Percentiles rank a stretch among this genome's conserved stretches.
These are phyloP conservation scores for Hepatocystis sp. DNA, from an alignment of 169 alveolate species.

Conservation along the genomic window DNA sequence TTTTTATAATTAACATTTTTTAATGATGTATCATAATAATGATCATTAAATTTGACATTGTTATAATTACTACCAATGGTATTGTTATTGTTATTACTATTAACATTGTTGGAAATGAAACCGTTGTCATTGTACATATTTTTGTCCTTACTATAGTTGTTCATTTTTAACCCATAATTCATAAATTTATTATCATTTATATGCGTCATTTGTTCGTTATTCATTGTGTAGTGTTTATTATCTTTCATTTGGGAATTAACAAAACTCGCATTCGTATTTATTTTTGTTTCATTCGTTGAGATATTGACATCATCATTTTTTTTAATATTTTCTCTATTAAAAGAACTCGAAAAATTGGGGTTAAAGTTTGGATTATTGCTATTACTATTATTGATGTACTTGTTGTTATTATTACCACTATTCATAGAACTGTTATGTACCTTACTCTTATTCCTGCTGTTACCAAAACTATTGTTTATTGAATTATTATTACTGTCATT, in stretches of 20 bases:
- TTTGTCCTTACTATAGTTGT: constrained; percentile 41
- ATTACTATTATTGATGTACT: background rate
- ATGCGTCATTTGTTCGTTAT: constrained; percentile 8
- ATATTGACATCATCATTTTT: constrained; percentile 4
- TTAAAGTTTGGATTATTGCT: too few species aligned
- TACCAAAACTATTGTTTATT: constrained; percentile 7
- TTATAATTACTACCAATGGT: background rate
- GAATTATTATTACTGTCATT: constrained; percentile 1
- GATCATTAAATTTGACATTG: constrained; percentile 7
- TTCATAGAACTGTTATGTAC: background rate
- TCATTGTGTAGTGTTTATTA: constrained; percentile 9
- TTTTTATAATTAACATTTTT: constrained; percentile 25
- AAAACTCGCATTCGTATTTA: constrained; percentile 37
- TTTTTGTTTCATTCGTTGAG: constrained; percentile 30
- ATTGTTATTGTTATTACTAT: background rate
- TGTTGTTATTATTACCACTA: background rate
- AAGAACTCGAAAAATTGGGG: constrained; percentile 8
- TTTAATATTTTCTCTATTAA: constrained; percentile 11
- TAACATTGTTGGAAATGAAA: constrained; percentile 6
- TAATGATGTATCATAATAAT: constrained; percentile 16
- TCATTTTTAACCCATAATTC: constrained; percentile 7
- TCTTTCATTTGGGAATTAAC: constrained; percentile 20
- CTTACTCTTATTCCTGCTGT: background rate
- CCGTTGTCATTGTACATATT: constrained; percentile 8
- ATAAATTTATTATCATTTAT: constrained; percentile 19